Evolutionary conservation across 164 flowering plant genomes (phyloP).

Genomic region (Nelumbo lutea): DNA sequence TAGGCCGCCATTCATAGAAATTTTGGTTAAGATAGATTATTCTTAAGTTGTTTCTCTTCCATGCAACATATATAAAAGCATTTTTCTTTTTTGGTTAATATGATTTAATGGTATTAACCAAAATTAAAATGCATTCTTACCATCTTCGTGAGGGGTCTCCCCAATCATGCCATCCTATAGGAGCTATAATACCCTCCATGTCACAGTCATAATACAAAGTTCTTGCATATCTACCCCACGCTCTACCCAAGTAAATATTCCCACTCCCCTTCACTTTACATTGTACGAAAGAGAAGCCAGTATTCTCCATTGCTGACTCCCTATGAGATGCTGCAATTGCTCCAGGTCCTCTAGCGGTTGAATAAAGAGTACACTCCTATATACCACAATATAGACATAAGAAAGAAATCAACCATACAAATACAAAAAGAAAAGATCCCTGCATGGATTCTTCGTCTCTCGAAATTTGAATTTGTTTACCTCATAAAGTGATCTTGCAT

Average conservation of each 20-base stretch:
- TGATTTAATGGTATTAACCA: neutral
- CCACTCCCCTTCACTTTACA: slow-evolving; percentile 71
- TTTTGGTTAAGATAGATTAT: too few species aligned
- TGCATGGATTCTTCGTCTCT: too few species aligned
- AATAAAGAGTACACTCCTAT: slow-evolving; percentile 57
- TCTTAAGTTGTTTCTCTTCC: too few species aligned
- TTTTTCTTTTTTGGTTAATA: too few species aligned
- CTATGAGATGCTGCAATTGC: slow-evolving; percentile 87
- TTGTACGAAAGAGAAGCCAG: slow-evolving; percentile 76
- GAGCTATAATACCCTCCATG: slow-evolving; percentile 44
- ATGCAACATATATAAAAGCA: too few species aligned
- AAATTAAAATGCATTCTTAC: slow-evolving; percentile 13
- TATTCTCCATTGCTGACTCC: slow-evolving; percentile 39
- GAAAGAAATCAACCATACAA: too few species aligned
- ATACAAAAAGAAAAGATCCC: too few species aligned
- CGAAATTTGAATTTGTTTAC: slow-evolving; percentile 22
- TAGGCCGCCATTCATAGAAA: too few species aligned
- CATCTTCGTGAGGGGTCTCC: slow-evolving; percentile 35
- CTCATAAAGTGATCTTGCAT: slow-evolving; percentile 67
- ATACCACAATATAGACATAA: neutral
- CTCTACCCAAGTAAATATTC: slow-evolving; percentile 56
- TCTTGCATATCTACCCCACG: slow-evolving; percentile 82
- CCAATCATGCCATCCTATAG: slow-evolving; percentile 80
- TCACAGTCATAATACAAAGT: slow-evolving; percentile 48
- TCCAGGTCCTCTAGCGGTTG: slow-evolving; percentile 48